Percentiles rank a stretch among this genome's conserved stretches.
Conservation (phyloP, 2,329 filamentous ascomycete species). For the Clarireedia sp. region DNA sequence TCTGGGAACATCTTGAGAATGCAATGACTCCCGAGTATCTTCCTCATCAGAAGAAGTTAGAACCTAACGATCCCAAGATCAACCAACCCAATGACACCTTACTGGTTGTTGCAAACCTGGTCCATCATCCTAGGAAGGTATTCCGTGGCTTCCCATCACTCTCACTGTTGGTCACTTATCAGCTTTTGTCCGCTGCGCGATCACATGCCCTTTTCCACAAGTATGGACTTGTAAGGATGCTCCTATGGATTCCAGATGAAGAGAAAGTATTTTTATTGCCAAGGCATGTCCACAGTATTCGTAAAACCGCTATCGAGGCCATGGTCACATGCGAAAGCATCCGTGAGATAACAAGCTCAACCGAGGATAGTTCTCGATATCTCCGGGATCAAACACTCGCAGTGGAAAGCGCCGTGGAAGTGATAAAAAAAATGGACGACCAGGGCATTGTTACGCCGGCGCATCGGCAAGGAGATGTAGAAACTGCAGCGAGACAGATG, state of each 20-base stretch:
- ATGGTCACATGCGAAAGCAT: slow-evolving; percentile 54
- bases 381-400: slow-evolving; percentile 42
- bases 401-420: slow-evolving; percentile 34
- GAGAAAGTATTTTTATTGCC: slow-evolving; percentile 56
- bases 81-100: slow-evolving; percentile 59
- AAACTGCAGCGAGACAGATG: slow-evolving; percentile 16
- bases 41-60: slow-evolving; percentile 42
- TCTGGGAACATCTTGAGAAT: slow-evolving; percentile 50
- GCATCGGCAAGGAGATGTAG: slow-evolving; percentile 34
- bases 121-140: slow-evolving; percentile 42
- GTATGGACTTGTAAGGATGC: slow-evolving; percentile 72
- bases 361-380: slow-evolving; percentile 21
- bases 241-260: slow-evolving; percentile 60
- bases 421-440: slow-evolving; percentile 40
- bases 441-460: slow-evolving; percentile 37
- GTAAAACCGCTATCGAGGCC: slow-evolving; percentile 48
- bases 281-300: slow-evolving; percentile 45
- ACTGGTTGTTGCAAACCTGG: slow-evolving; percentile 63
- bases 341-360: slow-evolving; percentile 44
- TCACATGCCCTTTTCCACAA: slow-evolving; percentile 56
- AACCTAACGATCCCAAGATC: slow-evolving; percentile 32
- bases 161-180: slow-evolving; percentile 49
- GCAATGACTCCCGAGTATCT: slow-evolving; percentile 44
- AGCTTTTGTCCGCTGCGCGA: slow-evolving; percentile 53
- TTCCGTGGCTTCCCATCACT: slow-evolving; percentile 49